These are phyloP conservation scores for Fusarium sp. DNA, from an alignment of 2,329 filamentous ascomycete species.

Conservation along the genomic window DNA sequence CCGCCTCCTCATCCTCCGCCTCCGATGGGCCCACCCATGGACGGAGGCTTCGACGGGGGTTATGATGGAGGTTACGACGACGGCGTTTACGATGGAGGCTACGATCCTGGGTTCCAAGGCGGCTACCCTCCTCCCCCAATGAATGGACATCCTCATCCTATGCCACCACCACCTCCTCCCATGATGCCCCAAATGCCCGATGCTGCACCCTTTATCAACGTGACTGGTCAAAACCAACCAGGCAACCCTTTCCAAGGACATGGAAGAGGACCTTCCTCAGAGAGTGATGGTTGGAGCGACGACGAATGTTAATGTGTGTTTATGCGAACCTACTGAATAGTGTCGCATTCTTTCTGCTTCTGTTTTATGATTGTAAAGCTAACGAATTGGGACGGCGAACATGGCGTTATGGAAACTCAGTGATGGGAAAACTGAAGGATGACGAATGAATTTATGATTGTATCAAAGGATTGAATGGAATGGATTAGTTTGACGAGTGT, in stretches of 20 bases:
- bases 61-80: slow-evolving; percentile 22
- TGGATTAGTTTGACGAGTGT: not conserved
- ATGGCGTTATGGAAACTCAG: slow-evolving; percentile 22
- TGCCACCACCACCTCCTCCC: slow-evolving; percentile 30
- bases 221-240: slow-evolving; percentile 39
- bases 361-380: slow-evolving; percentile 15
- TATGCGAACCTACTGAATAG: not conserved
- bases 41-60: slow-evolving; percentile 25
- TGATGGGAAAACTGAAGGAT: not conserved
- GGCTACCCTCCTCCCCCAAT: slow-evolving; percentile 27
- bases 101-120: slow-evolving; percentile 23
- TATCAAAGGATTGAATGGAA: slow-evolving; percentile 2
- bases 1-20: slow-evolving; percentile 29
- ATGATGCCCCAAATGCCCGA: slow-evolving; percentile 30
- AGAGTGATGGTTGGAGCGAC: slow-evolving; percentile 16
- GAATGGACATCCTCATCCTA: slow-evolving; percentile 17
- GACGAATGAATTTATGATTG: slow-evolving; percentile 11
- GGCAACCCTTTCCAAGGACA: slow-evolving; percentile 25
- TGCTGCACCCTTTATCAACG: slow-evolving; percentile 38
- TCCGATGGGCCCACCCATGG: slow-evolving; percentile 34
- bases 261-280: slow-evolving; percentile 4
- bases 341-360: not conserved
- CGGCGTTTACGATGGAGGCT: slow-evolving; percentile 25
- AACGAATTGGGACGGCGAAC: slow-evolving; percentile 27
- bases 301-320: not conserved